phyloP scores from a whole-genome alignment of 2,329 filamentous ascomycete species.

The Plectosphaerella plurivora region DNA sequence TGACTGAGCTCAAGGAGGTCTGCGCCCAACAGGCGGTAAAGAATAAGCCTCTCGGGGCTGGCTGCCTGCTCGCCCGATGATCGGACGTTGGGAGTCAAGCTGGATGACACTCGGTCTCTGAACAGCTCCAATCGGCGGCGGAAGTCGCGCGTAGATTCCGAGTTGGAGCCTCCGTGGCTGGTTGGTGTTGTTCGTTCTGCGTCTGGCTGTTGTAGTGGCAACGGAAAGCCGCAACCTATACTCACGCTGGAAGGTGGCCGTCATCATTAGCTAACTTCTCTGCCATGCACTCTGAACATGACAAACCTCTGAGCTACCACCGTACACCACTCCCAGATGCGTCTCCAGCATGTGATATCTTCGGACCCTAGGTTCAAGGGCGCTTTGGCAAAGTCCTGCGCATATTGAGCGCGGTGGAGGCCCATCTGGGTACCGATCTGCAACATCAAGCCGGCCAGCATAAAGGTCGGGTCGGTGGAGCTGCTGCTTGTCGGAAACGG shows the following conservation, averaged over 20 bases:
- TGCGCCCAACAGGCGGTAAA: not conserved
- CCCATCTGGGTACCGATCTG: slow-evolving; percentile 20
- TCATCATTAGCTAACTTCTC: not conserved
- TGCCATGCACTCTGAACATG: not conserved
- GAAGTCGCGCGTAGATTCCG: not conserved
- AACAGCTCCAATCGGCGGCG: not conserved
- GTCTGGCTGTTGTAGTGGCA: not conserved
- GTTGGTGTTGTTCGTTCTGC: not conserved
- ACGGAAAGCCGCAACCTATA: not conserved
- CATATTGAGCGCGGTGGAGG: slow-evolving; percentile 16
- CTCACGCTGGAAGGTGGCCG: not conserved
- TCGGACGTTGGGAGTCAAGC: not conserved
- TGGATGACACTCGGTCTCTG: not conserved
- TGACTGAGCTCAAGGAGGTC: not conserved
- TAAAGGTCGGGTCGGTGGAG: slow-evolving; percentile 16
- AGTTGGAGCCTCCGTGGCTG: not conserved
- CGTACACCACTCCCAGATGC: slow-evolving; percentile 7
- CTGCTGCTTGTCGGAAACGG: slow-evolving; percentile 18
- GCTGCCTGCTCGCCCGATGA: not conserved
- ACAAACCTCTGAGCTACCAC: slow-evolving; percentile 3
- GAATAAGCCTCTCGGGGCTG: not conserved
- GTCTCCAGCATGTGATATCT: slow-evolving; percentile 3
- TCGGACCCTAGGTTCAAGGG: not conserved
- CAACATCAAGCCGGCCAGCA: slow-evolving; percentile 20
- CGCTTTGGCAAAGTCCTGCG: slow-evolving; percentile 13